Conservation (phyloP, 140 eudicot genomes). For the Artemisia princeps region DNA sequence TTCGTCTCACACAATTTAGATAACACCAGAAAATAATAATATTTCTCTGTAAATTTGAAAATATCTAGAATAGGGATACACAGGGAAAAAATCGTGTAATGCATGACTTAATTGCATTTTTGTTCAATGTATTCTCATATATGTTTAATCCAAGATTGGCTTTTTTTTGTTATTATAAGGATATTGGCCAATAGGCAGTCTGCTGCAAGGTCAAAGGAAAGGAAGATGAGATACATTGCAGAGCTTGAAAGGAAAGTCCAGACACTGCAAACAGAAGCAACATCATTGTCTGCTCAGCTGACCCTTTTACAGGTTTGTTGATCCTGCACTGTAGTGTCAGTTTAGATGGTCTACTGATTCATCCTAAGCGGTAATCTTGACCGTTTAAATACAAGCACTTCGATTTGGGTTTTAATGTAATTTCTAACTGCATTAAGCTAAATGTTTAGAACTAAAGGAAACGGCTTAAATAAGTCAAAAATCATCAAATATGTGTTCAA, state of each 20-base stretch:
- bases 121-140: not conserved
- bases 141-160: not conserved
- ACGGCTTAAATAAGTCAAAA: not conserved
- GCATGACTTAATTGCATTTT: too few relatives aligned
- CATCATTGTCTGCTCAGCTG: conserved; percentile 75
- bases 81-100: too few relatives aligned
- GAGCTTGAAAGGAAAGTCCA: conserved; percentile 89
- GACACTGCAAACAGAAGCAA: conserved; percentile 78
- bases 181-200: conserved; percentile 95
- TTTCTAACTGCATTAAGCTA: not conserved
- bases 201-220: conserved; percentile 92
- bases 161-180: conserved; percentile 31
- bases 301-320: conserved; percentile 67
- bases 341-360: not conserved
- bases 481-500: not conserved
- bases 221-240: conserved; percentile 91
- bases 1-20: not conserved
- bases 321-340: not conserved
- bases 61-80: too few relatives aligned
- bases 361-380: not conserved
- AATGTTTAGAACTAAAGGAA: not conserved
- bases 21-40: not conserved
- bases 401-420: not conserved
- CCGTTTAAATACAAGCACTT: not conserved
- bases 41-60: not conserved